Conservation (phyloP, 495 filamentous ascomycete species). For the Penicillium steckii region DNA sequence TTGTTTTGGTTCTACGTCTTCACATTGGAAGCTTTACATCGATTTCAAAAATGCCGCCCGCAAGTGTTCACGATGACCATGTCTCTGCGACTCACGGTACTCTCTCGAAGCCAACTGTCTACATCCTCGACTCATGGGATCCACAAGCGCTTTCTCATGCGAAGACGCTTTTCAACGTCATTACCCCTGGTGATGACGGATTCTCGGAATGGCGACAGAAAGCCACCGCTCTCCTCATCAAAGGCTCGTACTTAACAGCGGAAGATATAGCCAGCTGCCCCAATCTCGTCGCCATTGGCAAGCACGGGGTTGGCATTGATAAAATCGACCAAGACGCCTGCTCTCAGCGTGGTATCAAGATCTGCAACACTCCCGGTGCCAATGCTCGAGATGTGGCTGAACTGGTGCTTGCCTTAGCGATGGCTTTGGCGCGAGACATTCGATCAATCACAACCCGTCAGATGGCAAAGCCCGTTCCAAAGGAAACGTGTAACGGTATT, state of each 20-base stretch:
- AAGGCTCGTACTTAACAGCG: slow-evolving; percentile 25
- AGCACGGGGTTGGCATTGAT: slow-evolving; percentile 52
- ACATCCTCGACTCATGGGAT: slow-evolving; percentile 25
- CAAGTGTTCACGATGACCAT: slow-evolving; percentile 5
- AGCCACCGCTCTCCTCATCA: slow-evolving; percentile 19
- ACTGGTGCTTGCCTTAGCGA: slow-evolving; percentile 29
- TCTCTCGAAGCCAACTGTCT: slow-evolving; percentile 25
- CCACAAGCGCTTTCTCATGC: slow-evolving; percentile 20
- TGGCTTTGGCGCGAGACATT: slow-evolving; percentile 30
- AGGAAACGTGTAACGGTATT: slow-evolving; percentile 30
- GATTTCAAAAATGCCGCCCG: slow-evolving; percentile 11
- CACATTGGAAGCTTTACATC: not conserved
- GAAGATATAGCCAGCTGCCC: slow-evolving; percentile 27
- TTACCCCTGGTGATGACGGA: slow-evolving; percentile 19
- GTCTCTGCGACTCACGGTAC: not conserved
- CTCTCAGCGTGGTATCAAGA: slow-evolving; percentile 40
- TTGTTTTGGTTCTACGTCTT: no score
- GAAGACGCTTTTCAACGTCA: slow-evolving; percentile 24
- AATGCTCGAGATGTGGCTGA: slow-evolving; percentile 37
- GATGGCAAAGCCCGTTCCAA: slow-evolving; percentile 26
- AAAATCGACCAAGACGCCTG: slow-evolving; percentile 50
- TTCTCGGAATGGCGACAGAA: slow-evolving; percentile 25
- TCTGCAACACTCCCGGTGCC: slow-evolving; percentile 51
- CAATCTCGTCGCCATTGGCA: slow-evolving; percentile 32
- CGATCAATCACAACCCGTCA: slow-evolving; percentile 31